Base-by-base conservation (phyloP, 2,329 filamentous ascomycete genomes). In the Talaromyces sp. region DNA sequence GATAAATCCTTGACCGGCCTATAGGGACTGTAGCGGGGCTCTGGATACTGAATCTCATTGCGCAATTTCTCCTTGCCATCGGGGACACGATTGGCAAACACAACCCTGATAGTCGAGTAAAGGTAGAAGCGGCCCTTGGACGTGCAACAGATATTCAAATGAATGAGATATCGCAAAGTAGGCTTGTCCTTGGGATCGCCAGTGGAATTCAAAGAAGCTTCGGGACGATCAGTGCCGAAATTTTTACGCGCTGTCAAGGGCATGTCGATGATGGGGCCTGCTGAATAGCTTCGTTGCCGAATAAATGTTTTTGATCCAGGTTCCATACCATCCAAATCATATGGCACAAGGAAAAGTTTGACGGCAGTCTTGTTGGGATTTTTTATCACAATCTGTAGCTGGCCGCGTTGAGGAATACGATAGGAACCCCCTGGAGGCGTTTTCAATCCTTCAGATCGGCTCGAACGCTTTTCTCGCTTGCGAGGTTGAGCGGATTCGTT, bases 281-380 rank as follows among this genome's bases (percentile, higher is more conserved):
- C 87, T 0, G 92, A 96, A 75, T 96, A 98, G 73, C 90, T 95
- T 63, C 95, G 89, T 76, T 99, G 95, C 33, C 95, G 87, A 64
- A 99, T 89, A 68, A 98, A 98, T 0, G 95, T 99, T 76, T 98
- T 98, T 16, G 92, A 96, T 0, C 92, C 92, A 0, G 92, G 85
- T 64, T 95, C 89, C 94, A 99, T 99, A 57, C 92, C 94, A 0
- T 87, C 84, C 1, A 99, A 81, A 72, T 98, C 92, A 68, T 98
- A 99, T 0, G 94, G 95, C 2, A 99, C 87, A 28, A 98, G 82
- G 68, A 98, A 98, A 0, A 99, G 81, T 75, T 99, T 98, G 60
- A 98, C 94, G 1, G 95, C 95, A 3, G 95, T 98, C 73, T 98
- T 98, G 78, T 98, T 96, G 16, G 93, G 94, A 69, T 98, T 99